Evolutionary conservation across 257 asterid genomes (phyloP).

Genomic region (Salvia rosmarinus): DNA sequence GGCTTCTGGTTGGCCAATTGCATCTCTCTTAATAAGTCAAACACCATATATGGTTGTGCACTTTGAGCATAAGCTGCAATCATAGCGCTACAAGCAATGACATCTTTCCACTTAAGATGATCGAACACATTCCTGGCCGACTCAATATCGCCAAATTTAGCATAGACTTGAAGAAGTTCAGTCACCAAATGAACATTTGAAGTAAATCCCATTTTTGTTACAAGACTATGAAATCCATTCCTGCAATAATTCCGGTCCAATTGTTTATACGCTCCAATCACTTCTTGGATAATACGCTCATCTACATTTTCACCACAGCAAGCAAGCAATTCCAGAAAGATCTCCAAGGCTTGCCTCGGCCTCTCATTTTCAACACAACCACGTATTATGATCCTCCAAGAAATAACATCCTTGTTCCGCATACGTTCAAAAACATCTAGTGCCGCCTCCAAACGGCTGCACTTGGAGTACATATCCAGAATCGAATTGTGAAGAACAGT

Average conservation of each 20-base stretch:
- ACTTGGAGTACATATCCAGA: constrained; percentile 68
- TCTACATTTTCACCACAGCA: constrained; percentile 48
- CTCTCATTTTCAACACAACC: constrained; percentile 55
- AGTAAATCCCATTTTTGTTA: constrained; percentile 56
- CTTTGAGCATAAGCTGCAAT: constrained; percentile 61
- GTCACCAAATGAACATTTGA: constrained; percentile 50
- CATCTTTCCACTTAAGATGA: constrained; percentile 57
- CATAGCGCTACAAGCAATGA: constrained; percentile 80
- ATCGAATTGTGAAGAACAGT: constrained; percentile 56
- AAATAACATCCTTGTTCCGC: constrained; percentile 64
- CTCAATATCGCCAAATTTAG: constrained; percentile 55
- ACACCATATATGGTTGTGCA: constrained; percentile 48
- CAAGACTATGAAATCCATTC: constrained; percentile 57
- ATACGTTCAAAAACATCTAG: constrained; percentile 49
- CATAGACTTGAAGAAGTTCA: constrained; percentile 66
- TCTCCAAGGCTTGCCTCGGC: constrained; percentile 47
- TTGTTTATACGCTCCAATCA: constrained; percentile 54
- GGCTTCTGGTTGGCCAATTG: constrained; percentile 62
- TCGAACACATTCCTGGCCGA: constrained; percentile 61
- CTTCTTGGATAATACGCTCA: constrained; percentile 50
- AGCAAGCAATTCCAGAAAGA: constrained; percentile 54
- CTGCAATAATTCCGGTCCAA: constrained; percentile 41
- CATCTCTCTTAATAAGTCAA: constrained; percentile 56
- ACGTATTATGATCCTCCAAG: constrained; percentile 71
- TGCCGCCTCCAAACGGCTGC: constrained; percentile 54